Base-by-base conservation (phyloP, 169 alveolate genomes). In the Eimeria tenella region DNA sequence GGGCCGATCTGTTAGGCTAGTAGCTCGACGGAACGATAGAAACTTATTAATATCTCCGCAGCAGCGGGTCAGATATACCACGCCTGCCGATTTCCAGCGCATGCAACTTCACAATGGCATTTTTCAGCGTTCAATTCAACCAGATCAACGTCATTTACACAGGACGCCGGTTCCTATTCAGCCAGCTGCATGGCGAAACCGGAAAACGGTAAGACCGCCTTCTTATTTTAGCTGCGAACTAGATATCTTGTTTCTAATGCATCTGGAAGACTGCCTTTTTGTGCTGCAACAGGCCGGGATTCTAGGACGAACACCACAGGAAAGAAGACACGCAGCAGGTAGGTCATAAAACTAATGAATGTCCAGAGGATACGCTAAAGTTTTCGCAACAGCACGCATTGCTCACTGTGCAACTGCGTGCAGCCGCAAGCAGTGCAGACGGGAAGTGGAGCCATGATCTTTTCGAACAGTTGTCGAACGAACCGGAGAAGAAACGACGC, bases 381-480 rank as follows among this genome's bases (percentile, higher is more conserved):
- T 42, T 31, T 56, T 60, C 23, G 1, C 68, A 0, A 60, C 68
- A 4, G 68, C 68, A 60, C 13, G 68, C 68, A 60, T 15, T 60
- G 13, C 23, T 11, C 42, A 42, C 5, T 84, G 62, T 49, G 6
- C 49, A 52, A 8, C 11, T 63, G 75, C 31, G 70, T n/a, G 60
- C 92, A 84, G 92, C 81, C 63, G 79, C 81, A 19, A 84, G 95
- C 60, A 81, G 62, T 23, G 89, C 63, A 15, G 83, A 90, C 21
- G 74, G 90, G 4, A 92, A 81, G 63, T 94, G 96, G 96, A 94
- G 70, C n/a, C 96, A 94, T 31, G 96, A 94, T 65, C 65, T 94
- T 13, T 94, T 86, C 42, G 96, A 94, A 56, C 94, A 94, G 84
- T 10, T 94, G 68, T 82, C 94, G 42, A 71, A 52, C 68, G 96